Base-by-base conservation (phyloP, 345 rosid genomes). In the Hibiscus syriacus region DNA sequence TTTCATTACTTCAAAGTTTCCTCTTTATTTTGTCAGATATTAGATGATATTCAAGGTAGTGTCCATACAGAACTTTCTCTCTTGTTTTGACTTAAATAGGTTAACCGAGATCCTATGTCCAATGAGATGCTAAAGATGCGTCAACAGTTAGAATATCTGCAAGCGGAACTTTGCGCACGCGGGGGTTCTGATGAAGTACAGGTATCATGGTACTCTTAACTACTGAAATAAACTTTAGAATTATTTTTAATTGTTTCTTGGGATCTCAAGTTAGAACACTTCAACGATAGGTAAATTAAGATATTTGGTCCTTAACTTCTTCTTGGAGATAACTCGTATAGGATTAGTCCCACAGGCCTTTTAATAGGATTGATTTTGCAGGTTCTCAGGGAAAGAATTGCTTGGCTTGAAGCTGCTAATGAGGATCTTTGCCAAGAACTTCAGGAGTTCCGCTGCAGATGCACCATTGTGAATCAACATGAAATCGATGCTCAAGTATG, bases 71-170 rank as follows among this genome's bases (percentile, higher is more conserved):
- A 55, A 68, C 38, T 46, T 65, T 65, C n/a, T 20, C 22, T 55
- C 20, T 67, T 55, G 53, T 60, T 69, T 30, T 68, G 11, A 50
- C 45, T 11, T 64, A 53, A 63, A 74, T 71, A 94, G 99, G 87
- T 91, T 68, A 94, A 94, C 58, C 84, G 98, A 80, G 99, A 94
- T 82, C 98, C 97, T n/a, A 90, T 85, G 79, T 81, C 97, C 65
- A 89, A 78, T 81, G 97, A 94, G 83, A 94, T 94, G 93, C 80
- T 94, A 41, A 91, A 87, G 77, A 94, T 94, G 98, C 96, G 97
- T 10, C 99, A 91, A 77, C 93, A 91, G 77, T 84, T 94, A 22
- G 97, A 92, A 77, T 83, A 73, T 82, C 78, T 94, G 85, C 98
- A 92, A 75, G 98, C 99, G 36, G 99, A 94, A 83, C 99, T 94